phyloP scores from a whole-genome alignment of 2,329 filamentous ascomycete genomes.

The Xylariaceae sp. region DNA sequence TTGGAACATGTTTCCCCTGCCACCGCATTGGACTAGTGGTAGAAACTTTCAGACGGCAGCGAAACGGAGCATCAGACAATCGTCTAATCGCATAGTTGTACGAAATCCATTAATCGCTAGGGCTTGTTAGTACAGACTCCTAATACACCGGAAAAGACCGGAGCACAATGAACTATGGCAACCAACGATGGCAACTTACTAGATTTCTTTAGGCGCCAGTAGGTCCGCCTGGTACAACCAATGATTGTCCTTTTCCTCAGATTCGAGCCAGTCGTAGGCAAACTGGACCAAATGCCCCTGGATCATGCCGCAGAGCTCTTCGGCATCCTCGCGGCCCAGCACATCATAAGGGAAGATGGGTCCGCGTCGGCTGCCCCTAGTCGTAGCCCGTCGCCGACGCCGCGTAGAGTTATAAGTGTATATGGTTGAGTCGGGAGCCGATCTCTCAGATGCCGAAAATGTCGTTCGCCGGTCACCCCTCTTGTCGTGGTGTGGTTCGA shows the following conservation, averaged over 20 bases:
- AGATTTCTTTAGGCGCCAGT: conserved; percentile 94
- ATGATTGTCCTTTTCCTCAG: conserved; percentile 88
- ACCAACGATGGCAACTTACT: conserved; percentile 57
- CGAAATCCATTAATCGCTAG: no score
- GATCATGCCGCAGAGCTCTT: conserved; percentile 74
- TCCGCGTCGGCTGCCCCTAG: conserved; percentile 64
- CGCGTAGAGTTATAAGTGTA: conserved; percentile 41
- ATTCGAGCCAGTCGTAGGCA: conserved; percentile 92
- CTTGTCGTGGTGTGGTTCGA: conserved; percentile 34
- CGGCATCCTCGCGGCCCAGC: conserved; percentile 71
- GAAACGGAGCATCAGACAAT: no score
- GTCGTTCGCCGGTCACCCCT: conserved; percentile 52
- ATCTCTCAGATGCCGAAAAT: conserved; percentile 54
- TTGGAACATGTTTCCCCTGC: no score
- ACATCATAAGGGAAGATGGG: conserved; percentile 71
- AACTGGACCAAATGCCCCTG: conserved; percentile 90
- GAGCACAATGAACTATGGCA: no score
- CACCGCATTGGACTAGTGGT: no score
- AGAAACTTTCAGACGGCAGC: no score
- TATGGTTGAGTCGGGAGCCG: conserved; percentile 33
- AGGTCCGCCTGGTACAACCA: conserved; percentile 97
- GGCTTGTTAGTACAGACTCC: no score
- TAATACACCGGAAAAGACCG: no score
- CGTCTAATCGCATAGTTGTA: no score
- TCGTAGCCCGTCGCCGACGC: conserved; percentile 66